Evolutionary conservation across 73 alveolate species (phyloP), one percentile per base, ranked within the genome.

Genomic region (Paramecium pentaurelia): DNA sequence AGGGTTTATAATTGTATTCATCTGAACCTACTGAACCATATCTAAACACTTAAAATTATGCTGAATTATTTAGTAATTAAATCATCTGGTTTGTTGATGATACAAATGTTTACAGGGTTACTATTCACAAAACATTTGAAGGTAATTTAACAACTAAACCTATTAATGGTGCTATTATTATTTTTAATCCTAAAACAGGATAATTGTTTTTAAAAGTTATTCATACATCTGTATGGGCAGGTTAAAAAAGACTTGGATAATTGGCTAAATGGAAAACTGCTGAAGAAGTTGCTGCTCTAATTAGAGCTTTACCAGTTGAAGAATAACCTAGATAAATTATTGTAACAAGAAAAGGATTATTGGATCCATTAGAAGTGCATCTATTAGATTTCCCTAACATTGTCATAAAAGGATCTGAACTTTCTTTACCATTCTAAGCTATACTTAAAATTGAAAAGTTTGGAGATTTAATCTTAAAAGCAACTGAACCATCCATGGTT

Each of bases 21-120:
- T 96, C 99, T 64, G 99, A 99, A 92, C 99, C 99, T 34, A 99
- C 99, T n/a, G 99, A 99, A 94, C 99, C 99, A 14, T 99, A 98
- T 96, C 96, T 99, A 60, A 98, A 98, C 90, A 95, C 99, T 71
- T 96, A 96, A 95, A 99, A 99, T 95, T 99, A 97, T 92, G 99
- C 99, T 49, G 99, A 99, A 94, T 96, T 99, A 77, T 99, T 99
- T 95, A 95, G 99, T 64, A 98, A 99, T 87, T 98, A 99, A 95
- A 98, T 97, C 25, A 97, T 98, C 16, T 98, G 99, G 99, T 98
- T 98, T 93, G 99, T 98, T 18, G 99, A 98, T 95, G 99, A 98
- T 92, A 97, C 99, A 8, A 98, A 98, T 92, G 99, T 98, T 16
- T 99, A 99, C 90, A 96, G 99, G 93, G 99, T 99, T 11, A 99